A percentile compares a stretch with the other conserved stretches of the same genome.
Evolutionary conservation across 2,329 filamentous ascomycete genomes (phyloP).

Genomic region (Cladophialophora exuberans): DNA sequence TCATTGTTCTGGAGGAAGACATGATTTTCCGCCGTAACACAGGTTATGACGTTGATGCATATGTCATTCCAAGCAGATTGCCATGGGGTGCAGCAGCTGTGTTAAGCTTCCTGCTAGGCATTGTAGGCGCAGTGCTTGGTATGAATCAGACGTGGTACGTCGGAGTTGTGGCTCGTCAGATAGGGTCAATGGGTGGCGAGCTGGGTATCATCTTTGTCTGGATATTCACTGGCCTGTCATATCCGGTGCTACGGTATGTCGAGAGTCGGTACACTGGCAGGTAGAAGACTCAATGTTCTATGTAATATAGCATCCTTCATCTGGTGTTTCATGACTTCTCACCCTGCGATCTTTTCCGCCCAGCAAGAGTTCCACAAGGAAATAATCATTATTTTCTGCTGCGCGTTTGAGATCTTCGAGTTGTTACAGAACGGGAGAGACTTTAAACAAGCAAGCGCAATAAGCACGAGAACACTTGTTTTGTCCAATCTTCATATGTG

Average conservation of each 20-base stretch:
- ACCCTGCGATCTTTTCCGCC: too few species aligned
- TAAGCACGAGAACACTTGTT: too few species aligned
- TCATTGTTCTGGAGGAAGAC: slow-evolving; percentile 47
- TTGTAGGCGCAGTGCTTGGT: slow-evolving; percentile 45
- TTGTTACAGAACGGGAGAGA: too few species aligned
- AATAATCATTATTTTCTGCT: too few species aligned
- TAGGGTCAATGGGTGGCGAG: slow-evolving; percentile 41
- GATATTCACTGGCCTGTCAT: slow-evolving; percentile 40
- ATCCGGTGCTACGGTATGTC: slow-evolving; percentile 40
- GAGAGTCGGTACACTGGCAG: slow-evolving; percentile 29
- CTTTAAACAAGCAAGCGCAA: too few species aligned
- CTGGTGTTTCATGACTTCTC: too few species aligned
- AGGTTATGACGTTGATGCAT: slow-evolving; percentile 49
- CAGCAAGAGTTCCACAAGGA: too few species aligned
- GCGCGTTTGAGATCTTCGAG: too few species aligned
- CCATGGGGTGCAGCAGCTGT: slow-evolving; percentile 48
- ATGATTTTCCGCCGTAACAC: slow-evolving; percentile 46
- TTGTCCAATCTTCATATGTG: too few species aligned
- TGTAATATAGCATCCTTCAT: too few species aligned
- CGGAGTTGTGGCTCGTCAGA: slow-evolving; percentile 40
- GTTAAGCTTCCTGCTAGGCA: slow-evolving; percentile 43
- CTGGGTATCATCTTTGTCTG: slow-evolving; percentile 43
- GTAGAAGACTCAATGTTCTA: too few species aligned
- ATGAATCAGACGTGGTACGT: slow-evolving; percentile 47
- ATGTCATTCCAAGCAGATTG: slow-evolving; percentile 43